A percentile compares a stretch with the other conserved stretches of the same genome.
Evolutionary conservation across 306 rosid genomes (phyloP).

Genomic region (Cicer bijugum): DNA sequence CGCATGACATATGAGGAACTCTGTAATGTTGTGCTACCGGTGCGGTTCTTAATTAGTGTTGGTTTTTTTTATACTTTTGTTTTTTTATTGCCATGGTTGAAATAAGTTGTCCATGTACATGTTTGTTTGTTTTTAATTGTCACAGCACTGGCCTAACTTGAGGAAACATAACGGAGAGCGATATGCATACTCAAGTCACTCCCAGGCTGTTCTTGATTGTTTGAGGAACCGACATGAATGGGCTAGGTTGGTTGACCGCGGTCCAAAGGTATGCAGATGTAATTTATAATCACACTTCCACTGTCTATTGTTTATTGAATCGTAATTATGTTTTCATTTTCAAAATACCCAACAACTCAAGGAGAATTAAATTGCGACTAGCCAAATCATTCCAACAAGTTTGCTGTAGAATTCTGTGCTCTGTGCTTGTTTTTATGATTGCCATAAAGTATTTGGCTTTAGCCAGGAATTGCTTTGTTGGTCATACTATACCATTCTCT

Average conservation of each 20-base stretch:
- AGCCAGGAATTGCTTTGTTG: slow-evolving; percentile 24
- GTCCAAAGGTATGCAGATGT: slow-evolving; percentile 79
- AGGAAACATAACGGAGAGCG: slow-evolving; percentile 99
- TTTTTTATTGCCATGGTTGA: slow-evolving; percentile 4
- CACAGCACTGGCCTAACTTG: slow-evolving; percentile 94
- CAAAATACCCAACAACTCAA: slow-evolving; percentile 14
- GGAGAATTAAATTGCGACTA: neutral
- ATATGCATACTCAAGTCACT: slow-evolving; percentile 93
- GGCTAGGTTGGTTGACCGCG: slow-evolving; percentile 96
- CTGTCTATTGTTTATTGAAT: slow-evolving; percentile 29
- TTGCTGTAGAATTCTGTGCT: slow-evolving; percentile 16
- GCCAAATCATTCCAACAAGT: slow-evolving; percentile 21
- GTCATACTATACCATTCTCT: slow-evolving; percentile 21
- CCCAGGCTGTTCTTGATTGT: slow-evolving; percentile 98
- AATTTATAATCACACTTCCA: slow-evolving; percentile 26
- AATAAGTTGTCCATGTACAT: slow-evolving; percentile 21
- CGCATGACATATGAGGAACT: slow-evolving; percentile 94
- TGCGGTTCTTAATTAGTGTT: slow-evolving; percentile 51
- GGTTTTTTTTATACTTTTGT: slow-evolving; percentile 26
- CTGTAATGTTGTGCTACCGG: slow-evolving; percentile 92
- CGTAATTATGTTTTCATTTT: slow-evolving; percentile 31
- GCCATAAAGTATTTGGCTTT: slow-evolving; percentile 31
- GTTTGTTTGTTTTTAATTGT: slow-evolving; percentile 44
- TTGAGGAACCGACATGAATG: slow-evolving; percentile 92
- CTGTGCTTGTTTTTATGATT: slow-evolving; percentile 10